Conservation (phyloP, 768 basidiomycete species). For the Calocybe cyanea region DNA sequence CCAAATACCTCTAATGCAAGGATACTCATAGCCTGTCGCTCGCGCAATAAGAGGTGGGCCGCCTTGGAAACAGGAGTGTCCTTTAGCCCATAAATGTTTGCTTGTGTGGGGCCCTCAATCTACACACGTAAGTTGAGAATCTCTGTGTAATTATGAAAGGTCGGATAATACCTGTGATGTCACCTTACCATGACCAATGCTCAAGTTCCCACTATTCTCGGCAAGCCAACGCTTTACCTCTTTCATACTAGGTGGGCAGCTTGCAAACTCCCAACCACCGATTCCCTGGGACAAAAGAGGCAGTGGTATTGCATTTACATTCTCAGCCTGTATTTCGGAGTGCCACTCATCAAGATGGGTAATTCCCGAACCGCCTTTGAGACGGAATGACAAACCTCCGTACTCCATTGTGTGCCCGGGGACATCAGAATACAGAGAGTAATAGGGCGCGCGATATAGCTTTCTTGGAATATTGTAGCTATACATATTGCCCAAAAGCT, state of each 20-base stretch:
- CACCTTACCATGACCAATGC: slow-evolving; percentile 3
- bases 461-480: slow-evolving; percentile 48
- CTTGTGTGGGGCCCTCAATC: slow-evolving; percentile 76
- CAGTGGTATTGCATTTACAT: not conserved
- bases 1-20: slow-evolving; percentile 86
- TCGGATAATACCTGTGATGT: slow-evolving; percentile 43
- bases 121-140: slow-evolving; percentile 13
- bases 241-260: slow-evolving; percentile 57
- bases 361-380: slow-evolving; percentile 64
- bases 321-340: not conserved
- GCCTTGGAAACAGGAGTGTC: slow-evolving; percentile 38
- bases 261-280: slow-evolving; percentile 80
- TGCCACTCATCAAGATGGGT: slow-evolving; percentile 61
- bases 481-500: slow-evolving; percentile 43
- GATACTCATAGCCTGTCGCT: slow-evolving; percentile 71
- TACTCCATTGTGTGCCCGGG: slow-evolving; percentile 70
- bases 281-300: slow-evolving; percentile 28
- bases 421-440: slow-evolving; percentile 67
- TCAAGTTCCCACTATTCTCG: slow-evolving; percentile 22
- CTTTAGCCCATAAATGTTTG: slow-evolving; percentile 64
- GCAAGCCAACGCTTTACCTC: slow-evolving; percentile 55
- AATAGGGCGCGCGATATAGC: slow-evolving; percentile 77
- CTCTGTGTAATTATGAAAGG: not conserved
- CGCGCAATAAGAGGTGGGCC: slow-evolving; percentile 32
- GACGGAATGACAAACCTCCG: slow-evolving; percentile 69